These are phyloP conservation scores for Trichosanthes cucumerina DNA, from an alignment of 306 rosid genomes.

Conservation along the genomic window DNA sequence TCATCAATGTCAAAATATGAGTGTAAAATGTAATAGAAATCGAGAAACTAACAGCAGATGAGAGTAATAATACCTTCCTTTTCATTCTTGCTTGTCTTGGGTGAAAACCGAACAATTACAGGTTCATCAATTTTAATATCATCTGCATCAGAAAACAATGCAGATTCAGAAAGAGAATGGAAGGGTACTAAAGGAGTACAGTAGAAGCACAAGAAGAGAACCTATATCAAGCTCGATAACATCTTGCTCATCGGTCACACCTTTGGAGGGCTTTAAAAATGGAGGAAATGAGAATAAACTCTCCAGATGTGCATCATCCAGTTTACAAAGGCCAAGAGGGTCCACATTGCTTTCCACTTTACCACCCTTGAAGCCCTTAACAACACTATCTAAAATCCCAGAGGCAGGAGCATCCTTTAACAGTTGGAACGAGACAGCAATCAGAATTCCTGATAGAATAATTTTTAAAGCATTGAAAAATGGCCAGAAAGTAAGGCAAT, in stretches of 20 bases:
- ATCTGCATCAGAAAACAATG: constrained; percentile 38
- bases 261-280: constrained; percentile 54
- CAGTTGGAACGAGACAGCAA: constrained; percentile 15
- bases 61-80: constrained; percentile 41
- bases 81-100: constrained; percentile 25
- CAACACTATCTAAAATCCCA: constrained; percentile 31
- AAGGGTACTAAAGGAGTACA: constrained; percentile 10
- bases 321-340: constrained; percentile 18
- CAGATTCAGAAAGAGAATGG: constrained; percentile 13
- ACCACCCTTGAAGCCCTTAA: constrained; percentile 32
- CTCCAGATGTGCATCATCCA: constrained; percentile 30
- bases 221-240: constrained; percentile 51
- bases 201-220: constrained; percentile 19
- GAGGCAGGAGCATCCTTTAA: constrained; percentile 29
- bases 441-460: neutral
- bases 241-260: constrained; percentile 24
- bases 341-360: constrained; percentile 23
- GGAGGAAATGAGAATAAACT: constrained; percentile 72
- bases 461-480: constrained; percentile 12
- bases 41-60: constrained; percentile 12
- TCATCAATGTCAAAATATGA: constrained; percentile 21
- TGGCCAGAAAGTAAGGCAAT: constrained; percentile 19
- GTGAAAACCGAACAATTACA: constrained; percentile 20
- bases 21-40: neutral
- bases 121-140: constrained; percentile 56